Evolutionary conservation across 306 rosid species (phyloP).

Genomic region (Corylus americana): DNA sequence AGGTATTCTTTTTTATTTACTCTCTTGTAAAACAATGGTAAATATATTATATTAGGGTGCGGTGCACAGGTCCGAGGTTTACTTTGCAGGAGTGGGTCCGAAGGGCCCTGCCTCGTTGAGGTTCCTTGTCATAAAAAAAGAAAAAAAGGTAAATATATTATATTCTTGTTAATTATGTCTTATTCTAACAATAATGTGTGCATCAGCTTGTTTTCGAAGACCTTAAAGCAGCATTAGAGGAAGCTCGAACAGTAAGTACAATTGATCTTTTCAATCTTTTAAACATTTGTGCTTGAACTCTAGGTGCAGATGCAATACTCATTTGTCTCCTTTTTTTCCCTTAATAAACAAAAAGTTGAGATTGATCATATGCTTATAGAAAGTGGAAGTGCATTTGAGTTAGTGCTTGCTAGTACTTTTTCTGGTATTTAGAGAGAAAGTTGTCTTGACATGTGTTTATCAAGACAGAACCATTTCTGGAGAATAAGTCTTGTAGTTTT

Average conservation of each 20-base stretch:
- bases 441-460: no score
- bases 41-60: background rate
- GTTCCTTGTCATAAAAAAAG: background rate
- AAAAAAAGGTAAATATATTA: background rate
- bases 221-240: constrained; percentile 92
- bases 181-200: constrained; percentile 42
- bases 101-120: no score
- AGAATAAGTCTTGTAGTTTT: no score
- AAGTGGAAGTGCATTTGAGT: no score
- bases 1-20: constrained; percentile 44
- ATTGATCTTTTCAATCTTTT: constrained; percentile 23
- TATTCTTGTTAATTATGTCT: constrained; percentile 17
- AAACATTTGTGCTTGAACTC: constrained; percentile 2
- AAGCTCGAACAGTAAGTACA: constrained; percentile 71
- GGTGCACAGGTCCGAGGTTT: no score
- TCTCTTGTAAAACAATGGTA: background rate
- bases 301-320: background rate
- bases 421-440: no score
- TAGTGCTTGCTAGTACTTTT: no score
- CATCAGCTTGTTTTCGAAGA: constrained; percentile 81
- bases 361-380: background rate
- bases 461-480: no score
- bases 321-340: background rate
- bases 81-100: no score
- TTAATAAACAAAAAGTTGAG: background rate